Evolutionary conservation across 75 land plant genomes (phyloP).

Genomic region (Cupressus sempervirens): DNA sequence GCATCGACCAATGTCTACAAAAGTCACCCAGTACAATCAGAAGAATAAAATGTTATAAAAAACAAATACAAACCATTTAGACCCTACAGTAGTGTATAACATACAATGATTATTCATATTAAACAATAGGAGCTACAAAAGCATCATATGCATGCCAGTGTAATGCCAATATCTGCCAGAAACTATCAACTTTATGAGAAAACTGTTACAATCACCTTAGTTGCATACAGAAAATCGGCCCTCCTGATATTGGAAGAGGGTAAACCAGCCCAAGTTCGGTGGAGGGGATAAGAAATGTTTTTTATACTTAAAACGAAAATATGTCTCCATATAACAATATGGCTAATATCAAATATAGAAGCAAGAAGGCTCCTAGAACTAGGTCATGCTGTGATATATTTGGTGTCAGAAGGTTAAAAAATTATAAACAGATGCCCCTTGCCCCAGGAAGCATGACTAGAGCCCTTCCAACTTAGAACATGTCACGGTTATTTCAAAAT

Average conservation of each 20-base stretch:
- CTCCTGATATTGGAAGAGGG: neutral
- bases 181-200: neutral
- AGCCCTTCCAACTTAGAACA: neutral
- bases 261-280: neutral
- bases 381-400: neutral
- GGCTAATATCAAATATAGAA: neutral
- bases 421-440: neutral
- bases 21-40: slow-evolving; percentile 1
- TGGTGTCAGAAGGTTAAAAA: neutral
- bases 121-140: neutral
- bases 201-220: neutral
- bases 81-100: neutral
- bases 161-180: neutral
- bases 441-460: neutral
- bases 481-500: neutral
- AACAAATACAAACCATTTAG: neutral
- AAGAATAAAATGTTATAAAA: neutral
- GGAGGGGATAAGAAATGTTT: neutral
- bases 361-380: neutral
- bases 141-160: neutral
- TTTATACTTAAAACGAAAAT: neutral
- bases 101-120: neutral
- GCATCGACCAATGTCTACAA: slow-evolving; percentile 79
- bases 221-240: neutral
- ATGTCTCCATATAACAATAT: neutral